A percentile compares a stretch with the other conserved stretches of the same genome.
These are phyloP conservation scores for Theobroma cacao DNA, from an alignment of 345 rosid genomes.

Conservation along the genomic window DNA sequence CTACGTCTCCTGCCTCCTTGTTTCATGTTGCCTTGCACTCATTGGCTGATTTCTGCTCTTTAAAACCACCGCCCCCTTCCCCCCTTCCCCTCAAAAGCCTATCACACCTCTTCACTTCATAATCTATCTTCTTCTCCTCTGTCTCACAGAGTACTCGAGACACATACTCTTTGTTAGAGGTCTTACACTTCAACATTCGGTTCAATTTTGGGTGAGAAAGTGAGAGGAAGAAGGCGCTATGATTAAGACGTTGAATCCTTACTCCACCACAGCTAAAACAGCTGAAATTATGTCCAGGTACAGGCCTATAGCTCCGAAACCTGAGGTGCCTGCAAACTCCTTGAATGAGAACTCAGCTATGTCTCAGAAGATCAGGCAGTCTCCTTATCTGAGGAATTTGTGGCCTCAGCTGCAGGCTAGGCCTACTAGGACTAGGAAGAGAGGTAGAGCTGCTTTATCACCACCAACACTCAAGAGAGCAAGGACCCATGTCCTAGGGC, in stretches of 20 bases:
- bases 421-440: slow-evolving; percentile 84
- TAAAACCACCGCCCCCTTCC: too few species aligned
- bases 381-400: slow-evolving; percentile 72
- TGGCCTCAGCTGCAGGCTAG: slow-evolving; percentile 90
- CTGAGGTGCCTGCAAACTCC: slow-evolving; percentile 37
- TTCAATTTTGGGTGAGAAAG: not conserved
- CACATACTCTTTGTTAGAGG: not conserved
- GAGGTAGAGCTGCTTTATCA: slow-evolving; percentile 60
- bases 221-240: slow-evolving; percentile 30
- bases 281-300: slow-evolving; percentile 94
- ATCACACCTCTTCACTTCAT: not conserved
- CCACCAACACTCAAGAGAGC: slow-evolving; percentile 55
- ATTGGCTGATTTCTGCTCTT: slow-evolving; percentile 27
- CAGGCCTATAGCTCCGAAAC: slow-evolving; percentile 93
- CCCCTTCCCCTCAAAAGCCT: not conserved
- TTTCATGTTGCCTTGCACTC: slow-evolving; percentile 45
- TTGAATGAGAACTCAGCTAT: slow-evolving; percentile 36
- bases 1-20: slow-evolving; percentile 36
- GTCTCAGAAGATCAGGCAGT: slow-evolving; percentile 68
- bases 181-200: not conserved
- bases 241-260: slow-evolving; percentile 65
- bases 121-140: not conserved
- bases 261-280: slow-evolving; percentile 57
- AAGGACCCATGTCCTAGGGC: slow-evolving; percentile 30
- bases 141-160: not conserved